Percentiles rank a stretch among this genome's conserved stretches.
Conservation (phyloP, 1,284 basidiomycete species). For the Vanrija pseudolonga region DNA sequence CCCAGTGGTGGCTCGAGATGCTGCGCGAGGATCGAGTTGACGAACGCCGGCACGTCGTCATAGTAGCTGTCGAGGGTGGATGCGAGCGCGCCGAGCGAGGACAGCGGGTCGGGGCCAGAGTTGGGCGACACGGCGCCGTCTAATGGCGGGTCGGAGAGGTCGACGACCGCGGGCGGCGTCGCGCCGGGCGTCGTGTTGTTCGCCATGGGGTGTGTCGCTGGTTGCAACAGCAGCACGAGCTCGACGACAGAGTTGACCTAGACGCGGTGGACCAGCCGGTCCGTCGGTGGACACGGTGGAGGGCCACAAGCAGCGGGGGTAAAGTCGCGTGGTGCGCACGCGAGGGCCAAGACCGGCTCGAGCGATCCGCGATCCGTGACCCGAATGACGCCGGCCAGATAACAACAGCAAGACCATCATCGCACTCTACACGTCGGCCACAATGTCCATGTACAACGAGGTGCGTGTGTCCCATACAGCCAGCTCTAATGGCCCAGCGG, state of each 20-base stretch:
- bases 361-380: not conserved
- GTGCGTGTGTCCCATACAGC: not conserved
- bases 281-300: not conserved
- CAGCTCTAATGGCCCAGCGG: slow-evolving; percentile 7
- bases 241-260: too few relatives aligned
- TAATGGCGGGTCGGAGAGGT: slow-evolving; percentile 6
- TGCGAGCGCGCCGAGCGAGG: slow-evolving; percentile 35
- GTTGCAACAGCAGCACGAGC: too few relatives aligned
- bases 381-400: not conserved
- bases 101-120: slow-evolving; percentile 11
- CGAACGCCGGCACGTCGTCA: slow-evolving; percentile 41
- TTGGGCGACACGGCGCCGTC: slow-evolving; percentile 1
- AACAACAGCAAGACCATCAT: slow-evolving; percentile 5
- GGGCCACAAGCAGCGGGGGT: not conserved
- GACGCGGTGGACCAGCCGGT: not conserved
- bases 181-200: slow-evolving; percentile 2
- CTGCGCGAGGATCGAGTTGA: slow-evolving; percentile 41
- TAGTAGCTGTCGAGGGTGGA: slow-evolving; percentile 36
- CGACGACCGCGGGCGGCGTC: slow-evolving; percentile 1
- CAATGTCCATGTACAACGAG: slow-evolving; percentile 19
- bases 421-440: not conserved
- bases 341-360: not conserved
- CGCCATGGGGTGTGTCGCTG: slow-evolving; percentile 6
- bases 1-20: slow-evolving; percentile 21
- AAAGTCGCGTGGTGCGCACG: not conserved